phyloP scores from a whole-genome alignment of 1,284 basidiomycete species.

The Termitomyces sp. region DNA sequence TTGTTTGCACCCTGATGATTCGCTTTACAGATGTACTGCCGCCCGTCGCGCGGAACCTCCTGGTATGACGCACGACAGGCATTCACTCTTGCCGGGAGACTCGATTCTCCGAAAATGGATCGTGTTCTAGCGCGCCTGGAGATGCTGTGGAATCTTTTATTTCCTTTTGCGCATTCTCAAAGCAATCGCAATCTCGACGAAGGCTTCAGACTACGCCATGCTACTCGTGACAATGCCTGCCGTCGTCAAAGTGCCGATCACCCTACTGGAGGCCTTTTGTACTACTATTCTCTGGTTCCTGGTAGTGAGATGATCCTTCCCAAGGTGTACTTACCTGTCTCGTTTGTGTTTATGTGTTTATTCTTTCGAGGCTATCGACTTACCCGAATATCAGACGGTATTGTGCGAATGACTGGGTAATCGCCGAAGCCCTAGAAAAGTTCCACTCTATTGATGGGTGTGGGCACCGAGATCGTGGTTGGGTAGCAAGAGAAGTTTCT shows the following conservation, averaged over 20 bases:
- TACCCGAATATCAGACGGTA: constrained; percentile 21
- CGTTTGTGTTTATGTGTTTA: constrained; percentile 18
- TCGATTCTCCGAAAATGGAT: constrained; percentile 21
- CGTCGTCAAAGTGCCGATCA: constrained; percentile 19
- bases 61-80: constrained; percentile 23
- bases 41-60: constrained; percentile 22
- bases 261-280: constrained; percentile 25
- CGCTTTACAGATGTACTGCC: constrained; percentile 26
- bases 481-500: constrained; percentile 25
- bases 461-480: constrained; percentile 17
- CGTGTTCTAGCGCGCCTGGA: constrained; percentile 21
- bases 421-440: constrained; percentile 25
- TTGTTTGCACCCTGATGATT: not conserved
- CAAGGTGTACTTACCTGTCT: constrained; percentile 29
- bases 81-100: constrained; percentile 27
- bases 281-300: constrained; percentile 27
- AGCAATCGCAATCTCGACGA: constrained; percentile 20
- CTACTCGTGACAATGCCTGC: constrained; percentile 7
- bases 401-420: constrained; percentile 22
- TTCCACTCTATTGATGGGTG: constrained; percentile 19
- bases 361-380: not conserved
- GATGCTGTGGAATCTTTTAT: constrained; percentile 26
- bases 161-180: constrained; percentile 23
- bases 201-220: not conserved
- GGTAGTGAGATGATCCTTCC: constrained; percentile 23